Evolutionary conservation across 768 basidiomycete genomes (phyloP).

Genomic region (Suillus americanus): DNA sequence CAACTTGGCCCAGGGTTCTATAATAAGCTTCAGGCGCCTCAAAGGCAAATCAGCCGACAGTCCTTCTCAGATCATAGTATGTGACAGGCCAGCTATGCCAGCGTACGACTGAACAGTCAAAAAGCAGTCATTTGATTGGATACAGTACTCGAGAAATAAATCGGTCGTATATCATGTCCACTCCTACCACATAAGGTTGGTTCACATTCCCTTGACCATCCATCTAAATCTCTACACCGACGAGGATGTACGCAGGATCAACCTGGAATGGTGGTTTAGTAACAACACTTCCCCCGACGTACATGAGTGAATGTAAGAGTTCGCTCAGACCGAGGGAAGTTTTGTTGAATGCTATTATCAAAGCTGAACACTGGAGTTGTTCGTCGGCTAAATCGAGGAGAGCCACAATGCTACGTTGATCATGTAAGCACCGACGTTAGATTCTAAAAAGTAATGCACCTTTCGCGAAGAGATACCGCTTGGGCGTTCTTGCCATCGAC

Average conservation of each 20-base stretch:
- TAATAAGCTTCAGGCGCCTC: neutral
- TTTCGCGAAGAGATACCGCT: conserved; percentile 78
- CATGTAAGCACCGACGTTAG: conserved; percentile 5
- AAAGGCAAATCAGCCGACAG: neutral
- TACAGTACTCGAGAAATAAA: neutral
- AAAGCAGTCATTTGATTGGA: conserved; percentile 1
- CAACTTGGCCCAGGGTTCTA: neutral
- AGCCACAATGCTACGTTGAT: conserved; percentile 67
- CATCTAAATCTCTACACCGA: conserved; percentile 77
- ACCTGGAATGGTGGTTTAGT: conserved; percentile 78
- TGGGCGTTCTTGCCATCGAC: conserved; percentile 84
- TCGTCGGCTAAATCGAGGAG: conserved; percentile 88
- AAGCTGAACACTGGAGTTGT: conserved; percentile 69
- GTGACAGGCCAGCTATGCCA: neutral
- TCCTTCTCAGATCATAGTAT: neutral
- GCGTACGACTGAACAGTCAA: neutral
- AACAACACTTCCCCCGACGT: conserved; percentile 85
- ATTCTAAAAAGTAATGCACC: conserved; percentile 42
- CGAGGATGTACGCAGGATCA: conserved; percentile 76
- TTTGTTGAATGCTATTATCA: conserved; percentile 80
- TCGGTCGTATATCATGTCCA: neutral
- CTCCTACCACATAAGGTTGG: neutral
- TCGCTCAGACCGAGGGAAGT: conserved; percentile 68
- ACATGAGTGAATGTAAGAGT: conserved; percentile 87
- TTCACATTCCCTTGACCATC: conserved; percentile 30